These are phyloP conservation scores for Paramarasmius palmivorus DNA, from an alignment of 1,284 basidiomycete genomes.

Conservation along the genomic window DNA sequence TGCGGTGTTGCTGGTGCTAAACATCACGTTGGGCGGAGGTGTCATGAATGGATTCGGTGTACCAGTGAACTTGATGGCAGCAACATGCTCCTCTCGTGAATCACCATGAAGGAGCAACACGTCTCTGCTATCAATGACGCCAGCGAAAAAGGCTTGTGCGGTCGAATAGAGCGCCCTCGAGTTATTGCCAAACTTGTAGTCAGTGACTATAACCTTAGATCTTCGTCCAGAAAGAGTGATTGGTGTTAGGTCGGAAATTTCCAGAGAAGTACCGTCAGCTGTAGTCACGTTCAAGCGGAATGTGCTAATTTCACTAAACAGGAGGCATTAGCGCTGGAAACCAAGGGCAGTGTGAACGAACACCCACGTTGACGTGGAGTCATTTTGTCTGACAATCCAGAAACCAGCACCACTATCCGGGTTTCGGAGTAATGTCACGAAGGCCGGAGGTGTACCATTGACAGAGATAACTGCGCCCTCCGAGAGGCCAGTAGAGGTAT, in stretches of 20 bases:
- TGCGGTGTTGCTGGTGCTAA: conserved; percentile 16
- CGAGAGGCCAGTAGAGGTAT: conserved; percentile 53
- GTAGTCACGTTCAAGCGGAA: conserved; percentile 63
- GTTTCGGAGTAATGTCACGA: conserved; percentile 66
- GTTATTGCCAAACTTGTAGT: conserved; percentile 61
- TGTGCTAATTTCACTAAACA: conserved; percentile 40
- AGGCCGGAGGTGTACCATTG: conserved; percentile 42
- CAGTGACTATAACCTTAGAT: conserved; percentile 68
- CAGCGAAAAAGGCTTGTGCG: conserved; percentile 66
- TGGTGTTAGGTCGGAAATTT: conserved; percentile 52
- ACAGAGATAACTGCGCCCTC: conserved; percentile 32
- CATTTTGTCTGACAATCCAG: conserved; percentile 67
- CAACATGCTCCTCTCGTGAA: conserved; percentile 59
- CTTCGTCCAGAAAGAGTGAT: conserved; percentile 68
- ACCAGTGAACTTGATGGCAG: conserved; percentile 47
- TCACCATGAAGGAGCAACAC: conserved; percentile 71
- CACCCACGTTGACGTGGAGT: conserved; percentile 66
- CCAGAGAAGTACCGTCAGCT: conserved; percentile 42
- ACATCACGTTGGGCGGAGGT: not conserved
- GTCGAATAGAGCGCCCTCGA: conserved; percentile 64
- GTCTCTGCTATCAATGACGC: conserved; percentile 64
- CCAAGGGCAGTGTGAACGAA: not conserved
- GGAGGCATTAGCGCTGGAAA: conserved; percentile 1
- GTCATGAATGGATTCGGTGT: conserved; percentile 35
- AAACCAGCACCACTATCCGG: conserved; percentile 66